Conservation (phyloP, 768 basidiomycete species). For the Rhizopogon rudus region DNA sequence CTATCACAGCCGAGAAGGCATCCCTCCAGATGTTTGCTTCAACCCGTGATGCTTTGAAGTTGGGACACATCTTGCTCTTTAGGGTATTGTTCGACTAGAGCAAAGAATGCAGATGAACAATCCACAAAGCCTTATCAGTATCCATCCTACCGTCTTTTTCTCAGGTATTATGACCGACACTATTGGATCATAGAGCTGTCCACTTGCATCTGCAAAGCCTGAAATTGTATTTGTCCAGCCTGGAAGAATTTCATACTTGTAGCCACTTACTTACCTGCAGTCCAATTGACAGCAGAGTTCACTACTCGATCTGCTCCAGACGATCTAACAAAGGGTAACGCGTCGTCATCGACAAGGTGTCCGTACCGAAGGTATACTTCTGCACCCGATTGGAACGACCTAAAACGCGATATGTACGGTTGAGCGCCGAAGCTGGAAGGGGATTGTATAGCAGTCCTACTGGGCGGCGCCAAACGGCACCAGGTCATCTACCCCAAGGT, state of each 20-base stretch:
- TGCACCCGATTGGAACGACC: slow-evolving; percentile 48
- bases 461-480: slow-evolving; percentile 65
- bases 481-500: slow-evolving; percentile 52
- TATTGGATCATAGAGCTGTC: slow-evolving; percentile 41
- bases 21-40: slow-evolving; percentile 52
- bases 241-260: background rate
- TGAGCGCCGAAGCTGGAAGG: background rate
- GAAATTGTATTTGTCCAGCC: slow-evolving; percentile 17
- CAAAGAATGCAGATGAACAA: background rate
- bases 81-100: slow-evolving; percentile 60
- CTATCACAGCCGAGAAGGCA: slow-evolving; percentile 51
- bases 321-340: slow-evolving; percentile 51
- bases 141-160: slow-evolving; percentile 37
- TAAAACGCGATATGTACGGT: slow-evolving; percentile 21
- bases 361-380: slow-evolving; percentile 51
- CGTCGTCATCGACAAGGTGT: slow-evolving; percentile 35
- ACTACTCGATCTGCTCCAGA: slow-evolving; percentile 56
- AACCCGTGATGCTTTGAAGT: slow-evolving; percentile 38
- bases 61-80: slow-evolving; percentile 60
- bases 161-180: slow-evolving; percentile 51
- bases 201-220: slow-evolving; percentile 61
- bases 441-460: slow-evolving; percentile 32
- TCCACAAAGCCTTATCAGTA: background rate
- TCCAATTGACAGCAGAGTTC: slow-evolving; percentile 69
- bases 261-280: slow-evolving; percentile 36